Evolutionary conservation across 2,329 filamentous ascomycete species (phyloP).

Genomic region (Hansfordia pulvinata): DNA sequence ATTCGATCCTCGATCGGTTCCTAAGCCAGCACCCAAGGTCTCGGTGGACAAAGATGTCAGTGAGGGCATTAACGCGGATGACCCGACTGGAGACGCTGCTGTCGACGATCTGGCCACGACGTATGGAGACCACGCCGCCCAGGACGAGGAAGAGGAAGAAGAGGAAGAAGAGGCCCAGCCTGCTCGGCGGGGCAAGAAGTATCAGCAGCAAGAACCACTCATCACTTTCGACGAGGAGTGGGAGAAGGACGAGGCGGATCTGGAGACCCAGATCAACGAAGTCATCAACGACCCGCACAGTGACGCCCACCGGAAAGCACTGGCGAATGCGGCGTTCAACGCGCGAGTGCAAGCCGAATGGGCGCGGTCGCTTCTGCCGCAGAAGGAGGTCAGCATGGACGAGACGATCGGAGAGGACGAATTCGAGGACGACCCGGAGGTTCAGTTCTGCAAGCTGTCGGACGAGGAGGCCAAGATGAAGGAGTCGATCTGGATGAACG

Average conservation of each 20-base stretch:
- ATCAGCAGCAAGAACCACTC: constrained; percentile 17
- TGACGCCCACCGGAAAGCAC: constrained; percentile 37
- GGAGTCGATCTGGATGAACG: constrained; percentile 85
- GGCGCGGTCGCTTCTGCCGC: constrained; percentile 32
- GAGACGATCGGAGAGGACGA: constrained; percentile 64
- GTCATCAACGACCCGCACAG: constrained; percentile 50
- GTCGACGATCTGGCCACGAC: constrained; percentile 25
- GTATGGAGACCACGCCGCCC: constrained; percentile 8
- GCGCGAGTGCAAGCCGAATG: constrained; percentile 39
- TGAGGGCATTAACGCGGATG: constrained; percentile 14
- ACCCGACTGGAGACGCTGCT: constrained; percentile 23
- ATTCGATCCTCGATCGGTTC: constrained; percentile 15
- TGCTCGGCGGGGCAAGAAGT: constrained; percentile 15
- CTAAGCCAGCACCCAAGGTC: constrained; percentile 8
- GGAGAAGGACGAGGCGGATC: constrained; percentile 46
- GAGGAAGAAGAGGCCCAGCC: constrained; percentile 4
- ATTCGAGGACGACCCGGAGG: constrained; percentile 82
- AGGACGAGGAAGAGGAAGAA: constrained; percentile 23
- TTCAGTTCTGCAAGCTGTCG: constrained; percentile 63
- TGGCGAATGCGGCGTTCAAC: constrained; percentile 43
- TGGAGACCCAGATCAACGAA: constrained; percentile 58
- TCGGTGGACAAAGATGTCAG: constrained; percentile 9
- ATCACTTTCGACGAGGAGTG: constrained; percentile 48
- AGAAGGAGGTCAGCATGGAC: constrained; percentile 38
- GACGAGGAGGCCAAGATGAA: constrained; percentile 68